These are phyloP conservation scores for Sclerotinia spermophila DNA, from an alignment of 2,329 filamentous ascomycete species.

Conservation along the genomic window DNA sequence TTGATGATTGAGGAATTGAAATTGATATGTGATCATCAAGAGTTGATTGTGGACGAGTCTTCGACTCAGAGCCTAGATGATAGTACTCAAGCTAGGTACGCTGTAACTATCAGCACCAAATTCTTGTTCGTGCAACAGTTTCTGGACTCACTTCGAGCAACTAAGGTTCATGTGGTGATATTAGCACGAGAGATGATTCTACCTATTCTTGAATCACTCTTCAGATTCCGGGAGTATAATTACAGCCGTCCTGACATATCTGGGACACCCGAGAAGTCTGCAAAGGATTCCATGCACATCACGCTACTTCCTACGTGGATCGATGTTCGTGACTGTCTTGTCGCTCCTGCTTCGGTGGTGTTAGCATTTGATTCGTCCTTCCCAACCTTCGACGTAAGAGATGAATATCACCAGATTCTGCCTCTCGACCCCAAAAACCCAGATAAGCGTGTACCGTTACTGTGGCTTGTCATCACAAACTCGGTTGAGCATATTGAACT, in stretches of 20 bases:
- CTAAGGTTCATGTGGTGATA: slow-evolving; percentile 50
- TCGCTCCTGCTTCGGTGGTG: slow-evolving; percentile 26
- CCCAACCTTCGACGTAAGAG: slow-evolving; percentile 16
- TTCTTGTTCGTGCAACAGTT: slow-evolving; percentile 57
- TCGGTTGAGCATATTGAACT: slow-evolving; percentile 37
- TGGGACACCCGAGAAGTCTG: slow-evolving; percentile 32
- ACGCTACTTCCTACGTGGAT: slow-evolving; percentile 30
- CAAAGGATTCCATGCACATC: slow-evolving; percentile 25
- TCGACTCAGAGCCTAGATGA: slow-evolving; percentile 38
- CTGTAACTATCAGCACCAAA: slow-evolving; percentile 55
- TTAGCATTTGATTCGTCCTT: slow-evolving; percentile 29
- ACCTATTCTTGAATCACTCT: slow-evolving; percentile 50
- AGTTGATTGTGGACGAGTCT: slow-evolving; percentile 48
- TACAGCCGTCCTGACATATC: slow-evolving; percentile 32
- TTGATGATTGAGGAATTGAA: slow-evolving; percentile 49
- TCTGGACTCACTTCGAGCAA: slow-evolving; percentile 43
- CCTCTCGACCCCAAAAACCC: slow-evolving; percentile 20
- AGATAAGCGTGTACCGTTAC: slow-evolving; percentile 24
- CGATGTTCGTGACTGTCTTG: slow-evolving; percentile 16
- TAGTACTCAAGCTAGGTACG: slow-evolving; percentile 49
- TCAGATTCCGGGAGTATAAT: slow-evolving; percentile 41
- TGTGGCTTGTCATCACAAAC: slow-evolving; percentile 31
- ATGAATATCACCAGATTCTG: slow-evolving; percentile 21
- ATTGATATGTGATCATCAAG: slow-evolving; percentile 56
- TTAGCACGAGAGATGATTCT: slow-evolving; percentile 49